Evolutionary conservation across 805 yeast genomes (phyloP).

Genomic region (Ogataea nakhonphanomensis): DNA sequence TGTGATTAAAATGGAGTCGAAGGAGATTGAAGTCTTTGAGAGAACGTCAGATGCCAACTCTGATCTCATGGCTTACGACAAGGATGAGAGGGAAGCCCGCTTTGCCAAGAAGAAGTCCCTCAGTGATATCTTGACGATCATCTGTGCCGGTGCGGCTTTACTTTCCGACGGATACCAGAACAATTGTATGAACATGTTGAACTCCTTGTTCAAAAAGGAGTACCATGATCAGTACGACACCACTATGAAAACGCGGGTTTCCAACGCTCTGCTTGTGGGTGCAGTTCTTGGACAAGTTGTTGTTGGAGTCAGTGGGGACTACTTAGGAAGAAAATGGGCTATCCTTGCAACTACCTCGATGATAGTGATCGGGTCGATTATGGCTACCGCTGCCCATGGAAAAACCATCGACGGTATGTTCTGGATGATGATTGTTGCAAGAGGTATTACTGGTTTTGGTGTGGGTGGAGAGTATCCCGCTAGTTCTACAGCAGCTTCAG

Average conservation of each 20-base stretch:
- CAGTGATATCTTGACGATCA: slow-evolving; percentile 43
- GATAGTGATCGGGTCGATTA: slow-evolving; percentile 51
- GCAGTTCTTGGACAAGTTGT: slow-evolving; percentile 59
- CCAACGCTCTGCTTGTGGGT: slow-evolving; percentile 48
- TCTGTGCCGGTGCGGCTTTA: slow-evolving; percentile 72
- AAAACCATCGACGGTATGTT: slow-evolving; percentile 40
- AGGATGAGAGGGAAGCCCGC: slow-evolving; percentile 16
- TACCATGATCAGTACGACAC: slow-evolving; percentile 48
- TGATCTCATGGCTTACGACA: slow-evolving; percentile 18
- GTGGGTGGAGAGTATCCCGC: slow-evolving; percentile 67
- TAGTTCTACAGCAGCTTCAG: slow-evolving; percentile 59
- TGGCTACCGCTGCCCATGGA: slow-evolving; percentile 63
- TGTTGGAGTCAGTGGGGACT: slow-evolving; percentile 56
- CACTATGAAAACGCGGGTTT: slow-evolving; percentile 26
- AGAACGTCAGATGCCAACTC: background rate
- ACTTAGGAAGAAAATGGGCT: slow-evolving; percentile 59
- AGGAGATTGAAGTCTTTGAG: slow-evolving; percentile 5
- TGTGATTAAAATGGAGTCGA: slow-evolving; percentile 1
- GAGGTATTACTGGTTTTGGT: slow-evolving; percentile 78
- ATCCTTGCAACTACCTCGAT: slow-evolving; percentile 56
- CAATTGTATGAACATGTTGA: slow-evolving; percentile 27
- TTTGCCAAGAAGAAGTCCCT: slow-evolving; percentile 27
- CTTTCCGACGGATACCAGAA: slow-evolving; percentile 51
- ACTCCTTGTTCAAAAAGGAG: slow-evolving; percentile 20
- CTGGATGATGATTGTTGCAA: slow-evolving; percentile 61